Evolutionary conservation across 257 asterid species (phyloP), one percentile per base, ranked within the genome.

Genomic region (Osmanthus fragrans): DNA sequence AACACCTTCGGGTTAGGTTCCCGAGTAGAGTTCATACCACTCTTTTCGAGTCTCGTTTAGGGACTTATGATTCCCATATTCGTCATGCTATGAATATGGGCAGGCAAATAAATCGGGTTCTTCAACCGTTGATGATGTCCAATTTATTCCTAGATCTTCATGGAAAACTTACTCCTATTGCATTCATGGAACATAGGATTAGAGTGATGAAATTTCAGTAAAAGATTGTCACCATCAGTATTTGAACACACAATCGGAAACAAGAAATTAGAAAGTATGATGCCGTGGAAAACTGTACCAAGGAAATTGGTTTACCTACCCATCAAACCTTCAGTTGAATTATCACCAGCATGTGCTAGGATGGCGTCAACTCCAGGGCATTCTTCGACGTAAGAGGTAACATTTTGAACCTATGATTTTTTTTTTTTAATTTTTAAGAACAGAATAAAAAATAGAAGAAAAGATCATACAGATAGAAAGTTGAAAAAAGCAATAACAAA

Each of bases 331-430:
- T 87, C 88, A 18, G 98, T 93, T 23, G 99, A 89, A 82, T 96
- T 97, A 75, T 89, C 94, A 76, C 99, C 98, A 32, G 97, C 97
- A 83, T 96, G 97, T 4, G 73, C 85, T 60, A 96, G 86, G 82
- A 96, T 93, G 76, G 96, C 97, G 86, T 96, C 97, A 63, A 98
- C 99, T 58, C 99, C 99, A 3, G 99, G 99, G 79, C 93, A 98
- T 80, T 91, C 98, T 85, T 95, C 99, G n/a, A 96, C 97, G 39
- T 92, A 96, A 21, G 97, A 82, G 39, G 98, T 92, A 76, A 96
- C 97, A 86, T 96, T 97, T 40, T 87, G 92, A 40, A 96, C 98
- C 99, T 96, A 79, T 5, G 75, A 73, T 56, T 56, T 19, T 36
- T 37, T 51, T 63, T 19, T 36, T 5, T 32, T 32, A 30, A 4